These are phyloP conservation scores for Barnettozyma sp. DNA, from an alignment of 805 yeast species.

Conservation along the genomic window DNA sequence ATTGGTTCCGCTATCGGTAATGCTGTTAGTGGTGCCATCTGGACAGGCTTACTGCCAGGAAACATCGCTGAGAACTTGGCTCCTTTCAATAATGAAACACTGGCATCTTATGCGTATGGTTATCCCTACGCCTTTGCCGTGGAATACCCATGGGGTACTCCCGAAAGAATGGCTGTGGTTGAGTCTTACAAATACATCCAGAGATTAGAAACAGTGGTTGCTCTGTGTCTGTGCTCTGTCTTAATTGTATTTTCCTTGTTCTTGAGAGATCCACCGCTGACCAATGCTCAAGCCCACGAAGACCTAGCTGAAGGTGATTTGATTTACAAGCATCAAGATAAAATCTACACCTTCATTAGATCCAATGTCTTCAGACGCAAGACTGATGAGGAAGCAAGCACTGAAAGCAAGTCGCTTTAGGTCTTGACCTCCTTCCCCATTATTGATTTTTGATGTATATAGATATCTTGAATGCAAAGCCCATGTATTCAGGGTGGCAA, in stretches of 20 bases:
- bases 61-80: constrained; percentile 31
- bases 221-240: constrained; percentile 44
- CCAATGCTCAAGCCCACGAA: constrained; percentile 23
- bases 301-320: constrained; percentile 20
- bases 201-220: constrained; percentile 47
- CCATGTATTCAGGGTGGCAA: too few relatives aligned
- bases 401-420: too few relatives aligned
- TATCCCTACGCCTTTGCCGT: constrained; percentile 46
- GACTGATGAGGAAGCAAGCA: constrained; percentile 1
- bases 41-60: constrained; percentile 53
- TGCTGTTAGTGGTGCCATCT: constrained; percentile 61
- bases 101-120: constrained; percentile 43
- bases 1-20: constrained; percentile 63
- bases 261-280: constrained; percentile 46
- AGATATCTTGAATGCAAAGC: too few relatives aligned
- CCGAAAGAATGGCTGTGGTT: constrained; percentile 51
- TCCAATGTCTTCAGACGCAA: constrained; percentile 7
- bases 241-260: constrained; percentile 40
- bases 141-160: constrained; percentile 53
- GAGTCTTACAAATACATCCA: constrained; percentile 55
- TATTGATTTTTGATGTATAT: too few relatives aligned
- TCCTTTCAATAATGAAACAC: constrained; percentile 24
- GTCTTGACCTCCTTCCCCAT: too few relatives aligned
- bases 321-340: constrained; percentile 18
- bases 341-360: constrained; percentile 14